phyloP scores from a whole-genome alignment of 495 filamentous ascomycete species.

The Lineolata rhizophorae region DNA sequence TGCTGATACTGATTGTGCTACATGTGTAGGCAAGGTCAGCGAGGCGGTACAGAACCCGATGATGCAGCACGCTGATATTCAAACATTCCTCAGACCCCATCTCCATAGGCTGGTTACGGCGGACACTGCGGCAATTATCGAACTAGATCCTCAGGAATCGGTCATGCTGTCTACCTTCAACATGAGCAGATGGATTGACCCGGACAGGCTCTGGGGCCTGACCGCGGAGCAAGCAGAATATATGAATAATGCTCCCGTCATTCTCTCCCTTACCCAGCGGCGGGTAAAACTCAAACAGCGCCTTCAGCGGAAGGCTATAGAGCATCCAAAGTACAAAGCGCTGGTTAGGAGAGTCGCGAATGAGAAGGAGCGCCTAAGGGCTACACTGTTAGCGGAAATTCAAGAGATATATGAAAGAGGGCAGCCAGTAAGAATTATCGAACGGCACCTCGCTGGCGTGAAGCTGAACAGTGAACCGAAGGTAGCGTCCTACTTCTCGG shows the following conservation, averaged over 20 bases:
- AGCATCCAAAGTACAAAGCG: conserved; percentile 7
- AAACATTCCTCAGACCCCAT: conserved; percentile 20
- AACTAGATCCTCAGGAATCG: conserved; percentile 12
- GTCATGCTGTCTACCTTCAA: conserved; percentile 16
- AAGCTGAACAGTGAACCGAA: conserved; percentile 2
- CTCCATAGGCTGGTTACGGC: conserved; percentile 15
- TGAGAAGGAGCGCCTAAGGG: conserved; percentile 11
- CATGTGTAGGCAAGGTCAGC: conserved; percentile 13
- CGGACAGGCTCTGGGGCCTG: conserved; percentile 10
- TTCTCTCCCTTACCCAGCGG: conserved; percentile 5
- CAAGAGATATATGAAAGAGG: conserved; percentile 13
- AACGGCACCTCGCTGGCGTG: conserved; percentile 13
- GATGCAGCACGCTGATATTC: conserved; percentile 17
- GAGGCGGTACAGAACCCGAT: conserved; percentile 22
- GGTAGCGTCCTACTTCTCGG: conserved; percentile 1
- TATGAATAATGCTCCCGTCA: conserved; percentile 6
- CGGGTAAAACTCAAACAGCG: conserved; percentile 5
- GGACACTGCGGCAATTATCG: conserved; percentile 17
- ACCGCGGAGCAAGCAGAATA: conserved; percentile 10
- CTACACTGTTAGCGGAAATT: conserved; percentile 9
- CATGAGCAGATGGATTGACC: conserved; percentile 20
- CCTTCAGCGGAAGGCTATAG: conserved; percentile 1
- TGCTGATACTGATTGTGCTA: conserved; percentile 11
- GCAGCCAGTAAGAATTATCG: conserved; percentile 13
- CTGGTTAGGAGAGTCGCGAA: conserved; percentile 4